These are phyloP conservation scores for Fusarium subtropicale DNA, from an alignment of 2,329 filamentous ascomycete species.

Conservation along the genomic window DNA sequence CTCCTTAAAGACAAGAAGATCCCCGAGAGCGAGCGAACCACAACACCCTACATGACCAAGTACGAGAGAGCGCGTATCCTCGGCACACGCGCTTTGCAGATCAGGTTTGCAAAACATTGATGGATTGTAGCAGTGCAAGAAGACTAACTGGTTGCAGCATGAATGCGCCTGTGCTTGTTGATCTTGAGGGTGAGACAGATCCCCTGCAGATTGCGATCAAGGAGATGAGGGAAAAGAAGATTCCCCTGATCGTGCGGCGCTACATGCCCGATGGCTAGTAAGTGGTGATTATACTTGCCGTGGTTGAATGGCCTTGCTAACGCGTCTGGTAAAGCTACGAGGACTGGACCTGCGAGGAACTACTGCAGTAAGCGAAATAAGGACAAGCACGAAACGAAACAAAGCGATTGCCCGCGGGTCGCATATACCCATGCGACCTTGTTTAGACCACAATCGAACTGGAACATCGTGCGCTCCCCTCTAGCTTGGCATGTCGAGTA, in stretches of 20 bases:
- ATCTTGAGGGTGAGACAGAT: constrained; percentile 97
- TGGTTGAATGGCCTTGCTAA: constrained; percentile 21
- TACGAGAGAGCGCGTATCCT: constrained; percentile 95
- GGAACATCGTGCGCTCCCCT: constrained; percentile 33
- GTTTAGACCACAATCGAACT: constrained; percentile 44
- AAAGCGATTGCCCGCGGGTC: constrained; percentile 38
- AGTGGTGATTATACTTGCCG: constrained; percentile 54
- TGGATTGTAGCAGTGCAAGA: not conserved
- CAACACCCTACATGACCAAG: constrained; percentile 99
- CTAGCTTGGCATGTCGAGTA: constrained; percentile 33
- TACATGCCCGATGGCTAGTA: constrained; percentile 98
- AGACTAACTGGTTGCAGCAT: constrained; percentile 69
- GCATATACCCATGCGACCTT: constrained; percentile 45
- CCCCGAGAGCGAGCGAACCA: constrained; percentile 85
- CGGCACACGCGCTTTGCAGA: constrained; percentile 92
- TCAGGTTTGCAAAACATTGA: constrained; percentile 72
- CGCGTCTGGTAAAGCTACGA: constrained; percentile 76
- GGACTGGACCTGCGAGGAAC: constrained; percentile 98
- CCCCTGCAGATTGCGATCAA: constrained; percentile 97
- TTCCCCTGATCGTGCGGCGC: constrained; percentile 91
- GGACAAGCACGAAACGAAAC: constrained; percentile 26
- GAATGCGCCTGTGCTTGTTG: constrained; percentile 96
- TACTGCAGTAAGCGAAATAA: constrained; percentile 68
- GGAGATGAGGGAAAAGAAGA: constrained; percentile 98
- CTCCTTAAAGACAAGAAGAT: constrained; percentile 86